Evolutionary conservation across 495 filamentous ascomycete genomes (phyloP).

Genomic region (Neurospora sp.): DNA sequence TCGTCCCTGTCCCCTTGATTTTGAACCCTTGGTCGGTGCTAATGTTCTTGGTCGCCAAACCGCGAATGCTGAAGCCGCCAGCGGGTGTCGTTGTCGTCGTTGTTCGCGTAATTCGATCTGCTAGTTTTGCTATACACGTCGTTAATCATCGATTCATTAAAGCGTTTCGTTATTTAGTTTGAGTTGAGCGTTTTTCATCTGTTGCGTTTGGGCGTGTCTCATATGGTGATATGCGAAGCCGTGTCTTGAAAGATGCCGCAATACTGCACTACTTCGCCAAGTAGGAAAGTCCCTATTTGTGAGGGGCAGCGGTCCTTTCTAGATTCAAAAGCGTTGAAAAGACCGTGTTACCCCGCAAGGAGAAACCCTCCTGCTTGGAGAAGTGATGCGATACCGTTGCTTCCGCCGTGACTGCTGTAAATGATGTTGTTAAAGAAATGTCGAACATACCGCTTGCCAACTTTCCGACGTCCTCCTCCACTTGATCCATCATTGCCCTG

Average conservation of each 20-base stretch:
- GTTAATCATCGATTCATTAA: constrained; percentile 12
- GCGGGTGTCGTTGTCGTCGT: neutral
- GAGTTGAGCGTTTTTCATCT: neutral
- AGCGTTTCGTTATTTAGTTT: neutral
- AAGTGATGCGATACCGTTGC: neutral
- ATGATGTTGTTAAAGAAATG: constrained; percentile 7
- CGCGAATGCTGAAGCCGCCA: constrained; percentile 52
- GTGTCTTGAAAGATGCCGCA: neutral
- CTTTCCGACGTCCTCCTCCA: constrained; percentile 34
- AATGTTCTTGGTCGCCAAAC: constrained; percentile 33
- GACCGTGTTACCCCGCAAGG: neutral
- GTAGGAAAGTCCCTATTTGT: neutral
- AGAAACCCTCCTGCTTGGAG: neutral
- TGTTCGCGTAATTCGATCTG: constrained; percentile 29
- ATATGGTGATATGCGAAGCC: neutral
- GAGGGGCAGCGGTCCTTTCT: neutral
- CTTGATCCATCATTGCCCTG: constrained; percentile 29
- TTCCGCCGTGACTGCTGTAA: constrained; percentile 5
- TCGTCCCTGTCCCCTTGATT: constrained; percentile 51
- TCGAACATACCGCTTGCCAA: constrained; percentile 26
- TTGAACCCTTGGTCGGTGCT: constrained; percentile 44
- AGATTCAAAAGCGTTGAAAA: neutral
- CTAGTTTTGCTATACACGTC: constrained; percentile 21
- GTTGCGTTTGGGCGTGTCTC: neutral
- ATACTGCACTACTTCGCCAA: neutral